These are phyloP conservation scores for Trichosporon sp. DNA, from an alignment of 1,284 basidiomycete species.

Conservation along the genomic window DNA sequence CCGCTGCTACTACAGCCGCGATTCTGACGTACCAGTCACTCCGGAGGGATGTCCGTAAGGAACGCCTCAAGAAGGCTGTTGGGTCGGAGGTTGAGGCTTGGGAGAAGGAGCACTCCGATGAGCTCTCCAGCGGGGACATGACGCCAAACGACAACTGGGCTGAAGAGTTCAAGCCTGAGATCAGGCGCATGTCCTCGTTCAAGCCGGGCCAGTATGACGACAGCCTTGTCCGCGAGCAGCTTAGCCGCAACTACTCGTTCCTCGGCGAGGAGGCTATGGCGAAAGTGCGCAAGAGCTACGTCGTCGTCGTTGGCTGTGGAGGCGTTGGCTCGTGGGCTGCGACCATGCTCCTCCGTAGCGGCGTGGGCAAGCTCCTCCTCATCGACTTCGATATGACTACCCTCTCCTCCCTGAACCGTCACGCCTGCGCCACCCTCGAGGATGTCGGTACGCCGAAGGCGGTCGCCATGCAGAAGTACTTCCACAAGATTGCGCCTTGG, in stretches of 20 bases:
- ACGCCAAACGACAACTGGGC: constrained; percentile 10
- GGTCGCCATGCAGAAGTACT: constrained; percentile 67
- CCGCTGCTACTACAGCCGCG: constrained; percentile 37
- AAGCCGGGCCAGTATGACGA: constrained; percentile 59
- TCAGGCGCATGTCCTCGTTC: constrained; percentile 24
- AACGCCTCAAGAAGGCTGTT: constrained; percentile 43
- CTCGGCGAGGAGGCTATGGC: constrained; percentile 86
- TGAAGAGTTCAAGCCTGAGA: constrained; percentile 17
- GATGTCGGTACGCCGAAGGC: constrained; percentile 97
- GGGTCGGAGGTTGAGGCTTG: constrained; percentile 45
- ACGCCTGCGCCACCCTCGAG: constrained; percentile 81
- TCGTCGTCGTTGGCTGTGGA: constrained; percentile 87
- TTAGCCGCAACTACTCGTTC: constrained; percentile 91
- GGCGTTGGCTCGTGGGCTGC: constrained; percentile 96
- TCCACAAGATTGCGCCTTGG: constrained; percentile 62
- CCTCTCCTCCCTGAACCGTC: constrained; percentile 84
- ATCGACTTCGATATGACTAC: constrained; percentile 83
- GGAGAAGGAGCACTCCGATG: constrained; percentile 23
- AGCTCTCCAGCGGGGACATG: not conserved
- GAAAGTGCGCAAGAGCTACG: constrained; percentile 66
- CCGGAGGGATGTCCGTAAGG: constrained; percentile 41
- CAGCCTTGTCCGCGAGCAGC: constrained; percentile 64
- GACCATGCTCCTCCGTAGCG: constrained; percentile 75
- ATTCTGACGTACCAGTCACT: constrained; percentile 46
- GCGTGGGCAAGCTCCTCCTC: constrained; percentile 48